phyloP scores from a whole-genome alignment of 2,329 filamentous ascomycete genomes.

The Penicillium sp. region DNA sequence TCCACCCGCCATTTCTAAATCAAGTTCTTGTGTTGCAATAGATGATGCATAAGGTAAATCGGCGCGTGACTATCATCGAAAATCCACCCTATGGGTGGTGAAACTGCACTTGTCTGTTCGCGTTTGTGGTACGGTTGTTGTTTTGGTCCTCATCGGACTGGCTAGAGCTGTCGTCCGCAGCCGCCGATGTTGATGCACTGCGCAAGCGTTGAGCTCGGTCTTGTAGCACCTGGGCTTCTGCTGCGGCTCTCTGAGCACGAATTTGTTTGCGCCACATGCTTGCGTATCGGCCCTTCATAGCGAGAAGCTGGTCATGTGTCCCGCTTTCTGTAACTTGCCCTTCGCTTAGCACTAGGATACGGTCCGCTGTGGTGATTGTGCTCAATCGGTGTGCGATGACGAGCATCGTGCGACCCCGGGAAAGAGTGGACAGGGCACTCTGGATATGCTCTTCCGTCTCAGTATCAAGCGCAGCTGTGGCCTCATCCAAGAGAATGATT shows the following conservation, averaged over 20 bases:
- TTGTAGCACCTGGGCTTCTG: slow-evolving; percentile 58
- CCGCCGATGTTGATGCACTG: slow-evolving; percentile 44
- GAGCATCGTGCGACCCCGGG: slow-evolving; percentile 85
- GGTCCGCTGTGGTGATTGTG: slow-evolving; percentile 83
- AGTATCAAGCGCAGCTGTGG: slow-evolving; percentile 87
- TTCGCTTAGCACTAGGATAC: slow-evolving; percentile 77
- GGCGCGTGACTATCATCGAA: slow-evolving; percentile 8
- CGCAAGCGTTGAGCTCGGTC: slow-evolving; percentile 49
- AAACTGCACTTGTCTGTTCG: slow-evolving; percentile 22
- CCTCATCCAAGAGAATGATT: slow-evolving; percentile 92
- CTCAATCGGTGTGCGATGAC: slow-evolving; percentile 93
- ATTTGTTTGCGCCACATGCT: slow-evolving; percentile 92
- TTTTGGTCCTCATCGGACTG: slow-evolving; percentile 55
- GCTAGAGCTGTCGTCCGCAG: slow-evolving; percentile 52
- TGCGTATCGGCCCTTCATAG: slow-evolving; percentile 72
- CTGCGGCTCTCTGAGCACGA: slow-evolving; percentile 72
- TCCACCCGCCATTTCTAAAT: slow-evolving; percentile 22
- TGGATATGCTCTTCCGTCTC: slow-evolving; percentile 95
- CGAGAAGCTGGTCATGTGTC: slow-evolving; percentile 77
- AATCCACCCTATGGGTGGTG: slow-evolving; percentile 61
- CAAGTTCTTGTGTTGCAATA: slow-evolving; percentile 29
- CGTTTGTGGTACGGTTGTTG: slow-evolving; percentile 23
- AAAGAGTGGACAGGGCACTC: slow-evolving; percentile 78
- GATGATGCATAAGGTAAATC: slow-evolving; percentile 19
- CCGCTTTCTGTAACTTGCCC: slow-evolving; percentile 80